Evolutionary conservation across 2,329 filamentous ascomycete genomes (phyloP).

Genomic region (Penicillium sp.): DNA sequence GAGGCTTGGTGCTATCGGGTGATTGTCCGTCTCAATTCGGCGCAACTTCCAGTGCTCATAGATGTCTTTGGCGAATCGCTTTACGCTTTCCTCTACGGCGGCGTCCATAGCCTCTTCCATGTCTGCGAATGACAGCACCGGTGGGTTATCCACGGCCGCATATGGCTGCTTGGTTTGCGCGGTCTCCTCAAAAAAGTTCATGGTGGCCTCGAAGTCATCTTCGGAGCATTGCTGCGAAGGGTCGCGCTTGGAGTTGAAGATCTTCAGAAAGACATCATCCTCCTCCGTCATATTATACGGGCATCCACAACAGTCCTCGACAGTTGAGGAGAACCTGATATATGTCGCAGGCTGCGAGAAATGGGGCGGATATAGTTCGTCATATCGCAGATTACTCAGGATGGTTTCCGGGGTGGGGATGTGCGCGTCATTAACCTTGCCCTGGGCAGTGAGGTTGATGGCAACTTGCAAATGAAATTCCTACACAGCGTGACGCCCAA

Average conservation of each 20-base stretch:
- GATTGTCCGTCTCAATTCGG: slow-evolving; percentile 66
- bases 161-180: slow-evolving; percentile 80
- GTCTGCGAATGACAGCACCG: slow-evolving; percentile 70
- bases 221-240: slow-evolving; percentile 69
- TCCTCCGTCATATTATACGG: slow-evolving; percentile 93
- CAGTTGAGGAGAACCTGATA: slow-evolving; percentile 96
- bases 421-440: slow-evolving; percentile 61
- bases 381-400: slow-evolving; percentile 72
- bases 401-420: slow-evolving; percentile 67
- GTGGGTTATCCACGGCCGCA: slow-evolving; percentile 83
- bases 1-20: slow-evolving; percentile 70
- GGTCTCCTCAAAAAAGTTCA: slow-evolving; percentile 92
- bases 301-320: slow-evolving; percentile 88
- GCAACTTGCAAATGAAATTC: slow-evolving; percentile 95
- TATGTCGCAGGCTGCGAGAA: slow-evolving; percentile 88
- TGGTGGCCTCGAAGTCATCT: slow-evolving; percentile 88
- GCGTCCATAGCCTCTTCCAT: slow-evolving; percentile 69
- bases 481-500: slow-evolving; percentile 47
- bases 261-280: slow-evolving; percentile 79
- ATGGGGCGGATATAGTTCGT: slow-evolving; percentile 74
- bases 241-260: slow-evolving; percentile 75
- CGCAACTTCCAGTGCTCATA: slow-evolving; percentile 87
- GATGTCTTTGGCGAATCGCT: slow-evolving; percentile 68
- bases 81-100: slow-evolving; percentile 53
- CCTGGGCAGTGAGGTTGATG: slow-evolving; percentile 61